Percentiles rank a stretch among this genome's conserved stretches.
phyloP scores from a whole-genome alignment of 164 flowering plant genomes.

The Macadamia integrifolia region DNA sequence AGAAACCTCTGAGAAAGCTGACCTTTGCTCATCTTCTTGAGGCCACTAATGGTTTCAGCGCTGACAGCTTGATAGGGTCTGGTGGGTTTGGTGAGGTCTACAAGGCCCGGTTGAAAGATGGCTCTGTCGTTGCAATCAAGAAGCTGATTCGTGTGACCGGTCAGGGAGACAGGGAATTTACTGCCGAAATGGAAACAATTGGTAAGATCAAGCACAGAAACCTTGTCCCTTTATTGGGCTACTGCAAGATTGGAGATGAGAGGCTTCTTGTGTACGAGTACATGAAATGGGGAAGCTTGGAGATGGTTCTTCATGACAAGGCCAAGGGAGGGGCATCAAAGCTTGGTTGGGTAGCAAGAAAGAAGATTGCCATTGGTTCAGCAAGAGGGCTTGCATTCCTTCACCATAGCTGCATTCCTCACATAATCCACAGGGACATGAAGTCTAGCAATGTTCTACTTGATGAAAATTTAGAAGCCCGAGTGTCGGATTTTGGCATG shows the following conservation, averaged over 20 bases:
- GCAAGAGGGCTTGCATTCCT: constrained; percentile 93
- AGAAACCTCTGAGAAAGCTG: constrained; percentile 79
- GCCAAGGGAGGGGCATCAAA: constrained; percentile 27
- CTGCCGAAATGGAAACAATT: constrained; percentile 87
- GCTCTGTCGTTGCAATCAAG: constrained; percentile 78
- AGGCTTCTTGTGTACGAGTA: constrained; percentile 77
- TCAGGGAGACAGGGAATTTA: constrained; percentile 83
- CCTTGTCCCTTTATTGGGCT: constrained; percentile 69
- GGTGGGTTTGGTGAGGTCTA: constrained; percentile 93
- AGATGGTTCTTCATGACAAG: constrained; percentile 68
- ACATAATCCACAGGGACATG: constrained; percentile 85
- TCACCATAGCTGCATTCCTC: constrained; percentile 94
- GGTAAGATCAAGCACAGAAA: constrained; percentile 82
- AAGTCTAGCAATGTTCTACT: constrained; percentile 79
- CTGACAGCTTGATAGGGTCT: constrained; percentile 70
- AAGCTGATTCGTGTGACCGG: constrained; percentile 68
- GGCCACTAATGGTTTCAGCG: constrained; percentile 86
- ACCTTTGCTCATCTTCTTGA: constrained; percentile 83
- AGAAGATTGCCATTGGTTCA: constrained; percentile 78
- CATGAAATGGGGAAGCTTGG: constrained; percentile 89
- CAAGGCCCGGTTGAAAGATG: constrained; percentile 77
- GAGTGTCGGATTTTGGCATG: constrained; percentile 97
- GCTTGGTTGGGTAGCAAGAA: constrained; percentile 70
- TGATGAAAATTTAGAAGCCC: constrained; percentile 71
- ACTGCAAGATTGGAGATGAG: constrained; percentile 79